Base-by-base conservation (phyloP, 2,329 filamentous ascomycete genomes). In the Pestalotiopsis fici region DNA sequence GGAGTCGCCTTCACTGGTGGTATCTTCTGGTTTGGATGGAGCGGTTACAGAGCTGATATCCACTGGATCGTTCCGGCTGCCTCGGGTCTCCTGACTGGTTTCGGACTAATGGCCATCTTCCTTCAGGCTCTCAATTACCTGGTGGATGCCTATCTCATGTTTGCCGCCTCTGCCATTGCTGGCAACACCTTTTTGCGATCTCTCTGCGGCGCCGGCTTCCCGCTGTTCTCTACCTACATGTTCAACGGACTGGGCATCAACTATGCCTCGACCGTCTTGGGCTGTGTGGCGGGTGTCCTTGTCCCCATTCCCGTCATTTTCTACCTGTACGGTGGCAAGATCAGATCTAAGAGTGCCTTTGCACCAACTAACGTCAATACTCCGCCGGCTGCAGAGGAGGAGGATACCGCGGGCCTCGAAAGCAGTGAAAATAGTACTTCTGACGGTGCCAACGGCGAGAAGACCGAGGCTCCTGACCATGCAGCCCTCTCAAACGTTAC, bases 101-200 rank as follows among this genome's bases (percentile, higher is more conserved):
- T 93, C 59, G 93, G 93, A 4, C 89, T 96, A 75, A 90, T 94
- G 81, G 91, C 91, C 28, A 94, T 96, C 75, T 95, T 95, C 83
- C 88, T 96, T 43, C 91, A 93, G 71, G 85, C 90, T 13, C 82
- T 96, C 68, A 96, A 95, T 81, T 95, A 95, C 77, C 87, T 95
- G 3, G 90, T 95, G 67, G 93, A 95, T 74, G 89, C 89, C 11
- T 91, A 91, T 74, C 86, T 90, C 74, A 88, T 89, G 87, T 90
- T 90, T 73, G 89, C 94, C 1, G 93, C 93, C 12, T 95, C 92
- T 0, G 93, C 93, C 25, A 89, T 97, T 66, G 93, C 93, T 4
- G 93, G 90, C 25, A 96, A 95, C 79, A 92, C 93, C 0, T 91
- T 97, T 74, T 81, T 97, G 47, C 90, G 94, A 71, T 95, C 92